Evolutionary conservation across 192 early-diverging fungal genomes (phyloP).

Genomic region (Rhizoclosmatium globosum): DNA sequence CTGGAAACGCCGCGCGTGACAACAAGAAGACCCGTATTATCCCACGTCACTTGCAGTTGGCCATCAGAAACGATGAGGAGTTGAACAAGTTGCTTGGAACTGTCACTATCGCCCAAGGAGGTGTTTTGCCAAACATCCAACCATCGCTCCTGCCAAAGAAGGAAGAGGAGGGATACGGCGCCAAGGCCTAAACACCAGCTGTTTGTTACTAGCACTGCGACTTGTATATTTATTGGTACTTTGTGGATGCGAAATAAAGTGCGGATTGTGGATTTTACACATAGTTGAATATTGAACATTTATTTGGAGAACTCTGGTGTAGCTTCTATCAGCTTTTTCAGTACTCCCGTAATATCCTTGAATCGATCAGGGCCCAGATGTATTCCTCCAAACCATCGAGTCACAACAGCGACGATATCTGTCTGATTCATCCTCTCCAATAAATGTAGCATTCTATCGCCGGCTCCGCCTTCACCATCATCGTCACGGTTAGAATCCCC

Average conservation of each 20-base stretch:
- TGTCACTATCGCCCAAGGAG: slow-evolving; percentile 93
- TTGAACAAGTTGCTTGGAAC: slow-evolving; percentile 90
- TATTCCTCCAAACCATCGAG: slow-evolving; percentile 90
- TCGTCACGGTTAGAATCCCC: slow-evolving; percentile 80
- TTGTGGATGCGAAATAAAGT: no score
- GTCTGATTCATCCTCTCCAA: slow-evolving; percentile 76
- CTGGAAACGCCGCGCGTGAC: slow-evolving; percentile 93
- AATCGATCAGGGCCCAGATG: slow-evolving; percentile 86
- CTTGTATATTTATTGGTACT: no score
- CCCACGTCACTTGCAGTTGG: no score
- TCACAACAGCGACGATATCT: slow-evolving; percentile 84
- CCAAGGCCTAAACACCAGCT: slow-evolving; percentile 14
- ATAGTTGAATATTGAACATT: neutral
- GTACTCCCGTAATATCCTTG: slow-evolving; percentile 77
- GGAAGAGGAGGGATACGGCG: slow-evolving; percentile 9
- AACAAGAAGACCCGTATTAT: no score
- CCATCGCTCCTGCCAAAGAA: slow-evolving; percentile 37
- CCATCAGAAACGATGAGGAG: no score
- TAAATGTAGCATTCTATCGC: slow-evolving; percentile 80
- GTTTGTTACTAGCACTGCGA: no score
- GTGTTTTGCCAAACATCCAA: slow-evolving; percentile 74
- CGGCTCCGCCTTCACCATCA: slow-evolving; percentile 94
- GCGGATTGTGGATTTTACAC: no score
- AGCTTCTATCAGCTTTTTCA: slow-evolving; percentile 12
- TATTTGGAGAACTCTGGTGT: neutral